These are phyloP conservation scores for Suillus subluteus DNA, from an alignment of 768 basidiomycete genomes.

Conservation along the genomic window DNA sequence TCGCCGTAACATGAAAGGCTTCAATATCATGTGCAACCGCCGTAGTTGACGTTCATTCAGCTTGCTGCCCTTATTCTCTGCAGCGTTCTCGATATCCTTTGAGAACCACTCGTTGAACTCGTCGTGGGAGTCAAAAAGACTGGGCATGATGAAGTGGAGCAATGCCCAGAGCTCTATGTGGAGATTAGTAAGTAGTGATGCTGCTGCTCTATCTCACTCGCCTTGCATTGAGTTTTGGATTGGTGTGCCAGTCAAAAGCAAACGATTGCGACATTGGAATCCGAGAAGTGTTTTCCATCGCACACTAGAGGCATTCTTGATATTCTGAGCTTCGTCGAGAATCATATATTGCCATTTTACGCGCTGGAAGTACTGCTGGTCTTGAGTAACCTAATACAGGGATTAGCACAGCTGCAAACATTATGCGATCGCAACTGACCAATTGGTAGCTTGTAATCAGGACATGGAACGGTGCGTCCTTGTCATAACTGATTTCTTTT, in stretches of 20 bases:
- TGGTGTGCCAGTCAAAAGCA: slow-evolving; percentile 95
- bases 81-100: slow-evolving; percentile 96
- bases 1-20: slow-evolving; percentile 97
- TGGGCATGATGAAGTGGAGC: slow-evolving; percentile 99
- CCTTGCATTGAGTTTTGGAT: slow-evolving; percentile 99
- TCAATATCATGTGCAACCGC: slow-evolving; percentile 96
- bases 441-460: slow-evolving; percentile 97
- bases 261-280: slow-evolving; percentile 93
- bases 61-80: slow-evolving; percentile 87
- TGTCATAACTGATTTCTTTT: slow-evolving; percentile 93
- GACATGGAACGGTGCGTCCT: slow-evolving; percentile 95
- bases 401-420: slow-evolving; percentile 11
- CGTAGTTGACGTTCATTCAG: slow-evolving; percentile 95
- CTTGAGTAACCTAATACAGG: slow-evolving; percentile 76
- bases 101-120: slow-evolving; percentile 99
- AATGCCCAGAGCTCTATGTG: slow-evolving; percentile 92
- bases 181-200: slow-evolving; percentile 10
- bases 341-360: slow-evolving; percentile 99
- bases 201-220: slow-evolving; percentile 35
- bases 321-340: slow-evolving; percentile 99
- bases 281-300: slow-evolving; percentile 97
- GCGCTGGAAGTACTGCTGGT: slow-evolving; percentile 96
- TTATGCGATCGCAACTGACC: slow-evolving; percentile 45
- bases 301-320: slow-evolving; percentile 95
- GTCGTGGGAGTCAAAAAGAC: slow-evolving; percentile 97